Evolutionary conservation across 768 basidiomycete species (phyloP).

Genomic region (Stropharia rugosoannulata): DNA sequence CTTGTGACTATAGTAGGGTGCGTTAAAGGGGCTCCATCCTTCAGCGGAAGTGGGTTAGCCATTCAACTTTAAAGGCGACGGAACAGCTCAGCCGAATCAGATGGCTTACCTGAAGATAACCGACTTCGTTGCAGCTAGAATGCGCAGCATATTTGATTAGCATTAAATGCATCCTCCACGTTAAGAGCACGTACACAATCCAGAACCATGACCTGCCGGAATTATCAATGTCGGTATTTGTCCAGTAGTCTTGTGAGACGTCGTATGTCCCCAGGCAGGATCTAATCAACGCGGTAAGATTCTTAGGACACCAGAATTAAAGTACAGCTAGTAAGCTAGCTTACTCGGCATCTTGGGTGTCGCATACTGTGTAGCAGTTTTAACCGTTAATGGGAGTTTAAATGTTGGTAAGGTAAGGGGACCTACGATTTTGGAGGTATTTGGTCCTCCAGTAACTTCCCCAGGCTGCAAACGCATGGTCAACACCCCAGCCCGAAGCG

Average conservation of each 20-base stretch:
- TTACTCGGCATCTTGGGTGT: slow-evolving; percentile 43
- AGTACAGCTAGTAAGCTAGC: neutral
- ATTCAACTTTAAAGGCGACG: neutral
- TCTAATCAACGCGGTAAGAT: slow-evolving; percentile 21
- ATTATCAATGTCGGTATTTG: slow-evolving; percentile 56
- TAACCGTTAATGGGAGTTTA: too few species aligned
- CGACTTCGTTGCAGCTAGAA: slow-evolving; percentile 71
- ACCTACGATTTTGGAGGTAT: slow-evolving; percentile 48
- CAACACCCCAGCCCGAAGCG: slow-evolving; percentile 57
- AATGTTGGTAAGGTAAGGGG: neutral
- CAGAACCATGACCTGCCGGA: slow-evolving; percentile 64
- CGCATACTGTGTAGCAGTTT: slow-evolving; percentile 11
- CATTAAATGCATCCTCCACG: too few species aligned
- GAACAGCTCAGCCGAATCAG: too few species aligned
- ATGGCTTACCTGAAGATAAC: slow-evolving; percentile 48
- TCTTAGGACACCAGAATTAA: too few species aligned
- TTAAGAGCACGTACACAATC: slow-evolving; percentile 61
- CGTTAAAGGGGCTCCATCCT: slow-evolving; percentile 42
- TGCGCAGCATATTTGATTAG: too few species aligned
- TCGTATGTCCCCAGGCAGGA: slow-evolving; percentile 44
- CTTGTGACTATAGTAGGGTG: slow-evolving; percentile 51
- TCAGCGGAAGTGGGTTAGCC: neutral
- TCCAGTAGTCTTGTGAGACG: slow-evolving; percentile 41
- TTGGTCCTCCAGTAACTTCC: slow-evolving; percentile 52
- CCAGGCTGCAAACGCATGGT: slow-evolving; percentile 62